phyloP scores from a whole-genome alignment of 495 filamentous ascomycete species.

The Pseudevernia furfuracea region DNA sequence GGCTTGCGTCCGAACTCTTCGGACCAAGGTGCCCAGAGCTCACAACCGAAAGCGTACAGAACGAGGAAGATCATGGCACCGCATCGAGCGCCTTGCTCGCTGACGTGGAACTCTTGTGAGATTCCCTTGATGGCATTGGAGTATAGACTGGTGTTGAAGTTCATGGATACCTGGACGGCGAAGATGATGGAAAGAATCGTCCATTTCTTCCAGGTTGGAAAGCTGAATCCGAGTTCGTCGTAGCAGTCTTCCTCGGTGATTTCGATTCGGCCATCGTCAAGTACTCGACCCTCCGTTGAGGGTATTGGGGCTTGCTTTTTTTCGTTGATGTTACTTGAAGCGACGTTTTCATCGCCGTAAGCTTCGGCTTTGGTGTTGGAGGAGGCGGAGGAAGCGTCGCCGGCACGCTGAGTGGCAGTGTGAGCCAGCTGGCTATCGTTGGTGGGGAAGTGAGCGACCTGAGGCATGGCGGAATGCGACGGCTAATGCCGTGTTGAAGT shows the following conservation, averaged over 20 bases:
- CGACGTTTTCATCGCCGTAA: neutral
- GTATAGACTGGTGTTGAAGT: conserved; percentile 51
- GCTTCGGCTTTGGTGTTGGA: conserved; percentile 5
- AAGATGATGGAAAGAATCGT: conserved; percentile 54
- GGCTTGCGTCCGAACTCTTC: conserved; percentile 54
- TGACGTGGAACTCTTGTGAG: conserved; percentile 41
- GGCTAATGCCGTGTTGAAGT: neutral
- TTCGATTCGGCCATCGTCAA: conserved; percentile 32
- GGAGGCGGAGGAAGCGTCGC: conserved; percentile 8
- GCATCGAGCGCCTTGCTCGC: conserved; percentile 44
- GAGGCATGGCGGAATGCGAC: neutral
- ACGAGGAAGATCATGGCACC: conserved; percentile 54
- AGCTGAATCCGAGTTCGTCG: conserved; percentile 49
- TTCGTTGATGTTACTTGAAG: neutral
- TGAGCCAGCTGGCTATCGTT: conserved; percentile 17
- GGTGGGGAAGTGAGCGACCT: conserved; percentile 14
- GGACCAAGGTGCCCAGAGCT: conserved; percentile 61
- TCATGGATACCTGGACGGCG: conserved; percentile 51
- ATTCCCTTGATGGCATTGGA: conserved; percentile 47
- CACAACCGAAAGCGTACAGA: conserved; percentile 57
- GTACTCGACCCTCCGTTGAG: neutral
- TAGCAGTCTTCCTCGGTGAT: conserved; percentile 52
- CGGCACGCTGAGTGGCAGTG: neutral
- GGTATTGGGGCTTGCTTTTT: conserved; percentile 3
- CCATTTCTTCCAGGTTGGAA: conserved; percentile 49